Conservation (phyloP, 495 filamentous ascomycete species). For the Neurospora sp. region DNA sequence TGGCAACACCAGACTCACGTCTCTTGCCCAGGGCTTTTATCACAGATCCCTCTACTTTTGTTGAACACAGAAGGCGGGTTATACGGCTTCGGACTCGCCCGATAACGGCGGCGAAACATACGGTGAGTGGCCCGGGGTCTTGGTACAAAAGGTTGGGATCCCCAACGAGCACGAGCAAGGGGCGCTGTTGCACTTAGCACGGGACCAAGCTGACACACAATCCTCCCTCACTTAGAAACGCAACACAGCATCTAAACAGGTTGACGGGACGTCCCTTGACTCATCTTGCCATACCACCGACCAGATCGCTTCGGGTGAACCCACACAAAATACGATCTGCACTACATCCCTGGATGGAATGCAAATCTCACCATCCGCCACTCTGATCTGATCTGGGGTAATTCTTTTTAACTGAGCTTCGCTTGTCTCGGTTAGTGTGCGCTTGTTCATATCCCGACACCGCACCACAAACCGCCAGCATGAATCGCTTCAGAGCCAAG, state of each 20-base stretch:
- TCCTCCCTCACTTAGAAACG: not conserved
- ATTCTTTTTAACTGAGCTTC: not conserved
- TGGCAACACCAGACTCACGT: not conserved
- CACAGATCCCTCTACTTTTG: not conserved
- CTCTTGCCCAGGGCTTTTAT: not conserved
- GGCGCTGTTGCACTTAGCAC: not conserved
- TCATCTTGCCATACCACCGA: not conserved
- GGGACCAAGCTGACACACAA: not conserved
- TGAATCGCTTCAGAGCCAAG: constrained; percentile 68
- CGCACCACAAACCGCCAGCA: constrained; percentile 19
- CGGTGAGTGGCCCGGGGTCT: not conserved
- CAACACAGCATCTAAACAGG: not conserved
- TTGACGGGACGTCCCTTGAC: not conserved
- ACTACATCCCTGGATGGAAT: not conserved
- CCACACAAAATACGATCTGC: not conserved
- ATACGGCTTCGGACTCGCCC: not conserved
- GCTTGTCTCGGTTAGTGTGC: not conserved
- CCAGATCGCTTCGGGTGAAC: not conserved
- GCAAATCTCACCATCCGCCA: not conserved
- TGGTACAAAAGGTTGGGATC: not conserved
- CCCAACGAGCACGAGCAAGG: not conserved
- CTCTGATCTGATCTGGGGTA: not conserved
- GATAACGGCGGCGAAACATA: not conserved
- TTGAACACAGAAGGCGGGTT: not conserved
- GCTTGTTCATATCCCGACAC: not conserved